Evolutionary conservation across 305 asterid genomes (phyloP).

Genomic region (Striga hermonthica): DNA sequence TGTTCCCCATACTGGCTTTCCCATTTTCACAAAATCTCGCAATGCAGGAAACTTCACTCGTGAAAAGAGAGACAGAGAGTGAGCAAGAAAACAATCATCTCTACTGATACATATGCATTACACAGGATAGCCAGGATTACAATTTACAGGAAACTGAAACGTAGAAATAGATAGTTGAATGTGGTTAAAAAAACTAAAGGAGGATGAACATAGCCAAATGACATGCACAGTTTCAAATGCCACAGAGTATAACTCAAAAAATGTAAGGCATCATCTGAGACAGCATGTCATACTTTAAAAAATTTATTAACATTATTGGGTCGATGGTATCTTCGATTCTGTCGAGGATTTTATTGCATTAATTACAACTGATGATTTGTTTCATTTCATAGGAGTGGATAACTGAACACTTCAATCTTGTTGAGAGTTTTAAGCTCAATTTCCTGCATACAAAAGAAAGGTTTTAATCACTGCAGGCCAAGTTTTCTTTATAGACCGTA

Average conservation of each 20-base stretch:
- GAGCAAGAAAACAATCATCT: constrained; percentile 10
- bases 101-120: neutral
- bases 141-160: neutral
- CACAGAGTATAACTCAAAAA: neutral
- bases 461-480: neutral
- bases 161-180: constrained; percentile 1
- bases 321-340: neutral
- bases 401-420: neutral
- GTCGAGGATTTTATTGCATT: neutral
- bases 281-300: neutral
- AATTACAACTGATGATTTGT: neutral
- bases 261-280: neutral
- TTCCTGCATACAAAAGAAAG: constrained; percentile 1
- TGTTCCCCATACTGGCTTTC: constrained; percentile 98
- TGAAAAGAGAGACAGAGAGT: constrained; percentile 15
- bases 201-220: constrained; percentile 1
- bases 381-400: constrained; percentile 3
- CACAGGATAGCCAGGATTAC: constrained; percentile 7
- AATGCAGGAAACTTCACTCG: constrained; percentile 85
- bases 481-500: neutral
- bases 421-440: constrained; percentile 6
- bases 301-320: neutral
- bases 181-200: neutral
- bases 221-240: constrained; percentile 11
- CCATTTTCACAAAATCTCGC: constrained; percentile 81